phyloP scores from a whole-genome alignment of 352 stramenopile genomes.

The Pythium brassicae region DNA sequence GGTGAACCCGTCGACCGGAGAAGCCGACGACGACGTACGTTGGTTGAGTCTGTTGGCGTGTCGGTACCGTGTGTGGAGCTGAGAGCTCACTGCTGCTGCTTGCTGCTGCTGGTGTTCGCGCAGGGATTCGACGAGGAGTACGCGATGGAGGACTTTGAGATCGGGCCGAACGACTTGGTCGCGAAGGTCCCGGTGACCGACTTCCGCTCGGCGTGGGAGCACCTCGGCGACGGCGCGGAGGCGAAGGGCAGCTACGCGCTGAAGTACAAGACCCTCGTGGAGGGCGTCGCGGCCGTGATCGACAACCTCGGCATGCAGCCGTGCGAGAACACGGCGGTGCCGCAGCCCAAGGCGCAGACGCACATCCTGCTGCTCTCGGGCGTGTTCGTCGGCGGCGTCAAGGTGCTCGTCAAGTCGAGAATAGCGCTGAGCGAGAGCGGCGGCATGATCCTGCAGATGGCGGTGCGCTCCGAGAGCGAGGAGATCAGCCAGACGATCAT shows the following conservation, averaged over 20 bases:
- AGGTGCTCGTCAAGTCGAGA: conserved; percentile 95
- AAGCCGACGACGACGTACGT: conserved; percentile 74
- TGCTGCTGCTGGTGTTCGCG: background rate
- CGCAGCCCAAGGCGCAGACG: conserved; percentile 87
- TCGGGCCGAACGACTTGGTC: conserved; percentile 96
- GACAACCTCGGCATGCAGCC: conserved; percentile 97
- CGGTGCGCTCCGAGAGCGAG: conserved; percentile 92
- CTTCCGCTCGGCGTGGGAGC: conserved; percentile 96
- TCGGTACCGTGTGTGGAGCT: conserved; percentile 7
- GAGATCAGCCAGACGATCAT: conserved; percentile 95
- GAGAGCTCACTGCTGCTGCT: background rate
- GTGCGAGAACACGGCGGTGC: conserved; percentile 92
- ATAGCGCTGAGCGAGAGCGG: conserved; percentile 90
- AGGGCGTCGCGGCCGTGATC: conserved; percentile 94
- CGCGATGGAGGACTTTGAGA: conserved; percentile 96
- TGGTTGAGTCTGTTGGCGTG: conserved; percentile 4
- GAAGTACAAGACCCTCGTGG: conserved; percentile 96
- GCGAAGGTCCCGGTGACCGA: conserved; percentile 94
- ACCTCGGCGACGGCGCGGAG: conserved; percentile 92
- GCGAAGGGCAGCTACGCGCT: conserved; percentile 95
- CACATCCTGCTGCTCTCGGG: conserved; percentile 96
- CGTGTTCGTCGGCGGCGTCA: conserved; percentile 94
- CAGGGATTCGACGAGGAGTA: conserved; percentile 98
- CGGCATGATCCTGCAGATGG: conserved; percentile 95
- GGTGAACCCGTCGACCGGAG: conserved; percentile 93